These are phyloP conservation scores for Diplodia sapinea DNA, from an alignment of 2,329 filamentous ascomycete species.

Conservation along the genomic window DNA sequence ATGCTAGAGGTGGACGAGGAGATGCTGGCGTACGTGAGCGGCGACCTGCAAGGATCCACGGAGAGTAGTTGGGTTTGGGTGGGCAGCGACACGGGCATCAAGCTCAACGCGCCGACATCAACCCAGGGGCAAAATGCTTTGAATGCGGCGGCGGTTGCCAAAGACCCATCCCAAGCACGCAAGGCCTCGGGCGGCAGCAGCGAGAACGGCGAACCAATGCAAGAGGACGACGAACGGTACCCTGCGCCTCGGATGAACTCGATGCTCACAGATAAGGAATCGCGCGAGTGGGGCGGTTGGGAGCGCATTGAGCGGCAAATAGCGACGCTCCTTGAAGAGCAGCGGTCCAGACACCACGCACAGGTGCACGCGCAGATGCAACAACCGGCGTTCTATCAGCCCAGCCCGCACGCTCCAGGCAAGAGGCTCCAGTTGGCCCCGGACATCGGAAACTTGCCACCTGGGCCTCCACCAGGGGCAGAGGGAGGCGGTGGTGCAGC, in stretches of 20 bases:
- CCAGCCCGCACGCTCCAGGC: constrained; percentile 45
- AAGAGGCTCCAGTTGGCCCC: constrained; percentile 47
- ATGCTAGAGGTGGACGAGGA: constrained; percentile 76
- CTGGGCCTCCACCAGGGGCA: constrained; percentile 6
- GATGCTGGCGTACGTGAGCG: constrained; percentile 82
- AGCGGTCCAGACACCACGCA: constrained; percentile 40
- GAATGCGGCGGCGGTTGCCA: constrained; percentile 17
- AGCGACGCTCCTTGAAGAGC: constrained; percentile 59
- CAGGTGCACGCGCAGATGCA: constrained; percentile 22
- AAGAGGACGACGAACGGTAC: constrained; percentile 43
- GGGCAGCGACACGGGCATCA: constrained; percentile 52
- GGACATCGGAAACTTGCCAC: constrained; percentile 30
- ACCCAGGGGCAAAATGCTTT: constrained; percentile 30
- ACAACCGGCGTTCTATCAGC: constrained; percentile 40
- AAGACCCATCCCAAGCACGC: constrained; percentile 3
- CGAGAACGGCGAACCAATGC: constrained; percentile 40
- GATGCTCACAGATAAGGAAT: constrained; percentile 62
- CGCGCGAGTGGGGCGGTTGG: constrained; percentile 81
- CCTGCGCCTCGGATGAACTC: constrained; percentile 56
- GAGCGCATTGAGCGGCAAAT: constrained; percentile 70
- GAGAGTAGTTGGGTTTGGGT: constrained; percentile 84
- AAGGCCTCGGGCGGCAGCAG: constrained; percentile 35
- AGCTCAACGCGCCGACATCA: constrained; percentile 29
- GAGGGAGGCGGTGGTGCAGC: constrained; percentile 51
- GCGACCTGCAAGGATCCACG: constrained; percentile 80